Percentiles rank a stretch among this genome's conserved stretches.
phyloP scores from a whole-genome alignment of 257 asterid genomes.

The Haberlea rhodopensis region DNA sequence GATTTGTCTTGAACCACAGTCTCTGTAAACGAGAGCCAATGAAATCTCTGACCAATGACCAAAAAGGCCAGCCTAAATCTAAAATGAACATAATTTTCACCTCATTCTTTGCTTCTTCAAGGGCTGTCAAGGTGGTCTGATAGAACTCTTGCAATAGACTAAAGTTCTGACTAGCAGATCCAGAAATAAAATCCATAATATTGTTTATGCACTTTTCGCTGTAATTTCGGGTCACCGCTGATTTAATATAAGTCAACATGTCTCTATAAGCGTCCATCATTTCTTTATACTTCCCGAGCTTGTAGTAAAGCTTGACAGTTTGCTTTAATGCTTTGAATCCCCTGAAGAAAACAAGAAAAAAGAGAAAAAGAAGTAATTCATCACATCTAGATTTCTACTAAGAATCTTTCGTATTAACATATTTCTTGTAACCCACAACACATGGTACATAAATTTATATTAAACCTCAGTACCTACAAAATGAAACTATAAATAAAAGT shows the following conservation, averaged over 20 bases:
- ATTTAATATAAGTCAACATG: slow-evolving; percentile 86
- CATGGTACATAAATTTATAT: no score
- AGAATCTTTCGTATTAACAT: no score
- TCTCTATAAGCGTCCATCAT: slow-evolving; percentile 97
- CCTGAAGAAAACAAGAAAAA: slow-evolving; percentile 50
- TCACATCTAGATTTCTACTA: no score
- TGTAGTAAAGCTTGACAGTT: slow-evolving; percentile 90
- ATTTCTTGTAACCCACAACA: no score
- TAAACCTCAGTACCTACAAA: no score
- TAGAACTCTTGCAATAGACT: slow-evolving; percentile 83
- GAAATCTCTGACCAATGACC: slow-evolving; percentile 17
- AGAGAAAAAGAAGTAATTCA: slow-evolving; percentile 10
- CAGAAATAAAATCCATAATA: slow-evolving; percentile 97
- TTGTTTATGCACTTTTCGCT: slow-evolving; percentile 94
- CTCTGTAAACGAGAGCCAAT: slow-evolving; percentile 49
- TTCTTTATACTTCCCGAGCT: slow-evolving; percentile 82
- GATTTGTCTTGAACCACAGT: slow-evolving; percentile 96
- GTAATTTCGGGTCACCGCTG: slow-evolving; percentile 97
- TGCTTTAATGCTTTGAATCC: slow-evolving; percentile 98
- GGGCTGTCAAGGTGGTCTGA: slow-evolving; percentile 88
- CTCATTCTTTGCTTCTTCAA: slow-evolving; percentile 99
- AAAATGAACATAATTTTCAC: slow-evolving; percentile 34
- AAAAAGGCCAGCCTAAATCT: neutral
- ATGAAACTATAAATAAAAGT: no score
- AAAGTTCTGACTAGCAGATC: slow-evolving; percentile 94